A percentile compares a stretch with the other conserved stretches of the same genome.
These are phyloP conservation scores for Ophiostoma ulmi DNA, from an alignment of 2,329 filamentous ascomycete species.

Conservation along the genomic window DNA sequence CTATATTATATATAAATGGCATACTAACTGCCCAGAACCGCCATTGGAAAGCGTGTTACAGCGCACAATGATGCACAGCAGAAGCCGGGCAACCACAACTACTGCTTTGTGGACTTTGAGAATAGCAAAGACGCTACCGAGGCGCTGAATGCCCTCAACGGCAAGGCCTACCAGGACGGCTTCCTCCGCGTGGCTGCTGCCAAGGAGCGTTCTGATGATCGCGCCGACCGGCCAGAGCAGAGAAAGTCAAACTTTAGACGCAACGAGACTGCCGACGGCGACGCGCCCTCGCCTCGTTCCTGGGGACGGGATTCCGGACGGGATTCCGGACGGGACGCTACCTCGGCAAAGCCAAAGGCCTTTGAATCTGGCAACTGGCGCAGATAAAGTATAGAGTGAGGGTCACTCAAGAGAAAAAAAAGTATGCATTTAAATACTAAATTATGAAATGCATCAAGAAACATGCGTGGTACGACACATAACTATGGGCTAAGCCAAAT, in stretches of 20 bases:
- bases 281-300: too few species aligned
- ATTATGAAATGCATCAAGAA: too few species aligned
- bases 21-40: not conserved
- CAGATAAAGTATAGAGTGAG: not conserved
- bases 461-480: too few species aligned
- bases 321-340: not conserved
- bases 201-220: not conserved
- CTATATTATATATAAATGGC: too few species aligned
- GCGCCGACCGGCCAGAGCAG: not conserved
- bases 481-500: too few species aligned
- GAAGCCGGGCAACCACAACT: not conserved
- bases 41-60: not conserved
- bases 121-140: not conserved
- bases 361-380: not conserved
- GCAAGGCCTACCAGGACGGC: slow-evolving; percentile 7
- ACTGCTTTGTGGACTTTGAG: not conserved
- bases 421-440: not conserved
- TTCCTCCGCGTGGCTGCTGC: not conserved
- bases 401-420: not conserved
- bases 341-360: not conserved
- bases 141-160: not conserved
- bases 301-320: not conserved
- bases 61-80: not conserved
- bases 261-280: not conserved
- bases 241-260: not conserved